Evolutionary conservation across 441 rosid species (phyloP).

Genomic region (Mallotus japonicus): DNA sequence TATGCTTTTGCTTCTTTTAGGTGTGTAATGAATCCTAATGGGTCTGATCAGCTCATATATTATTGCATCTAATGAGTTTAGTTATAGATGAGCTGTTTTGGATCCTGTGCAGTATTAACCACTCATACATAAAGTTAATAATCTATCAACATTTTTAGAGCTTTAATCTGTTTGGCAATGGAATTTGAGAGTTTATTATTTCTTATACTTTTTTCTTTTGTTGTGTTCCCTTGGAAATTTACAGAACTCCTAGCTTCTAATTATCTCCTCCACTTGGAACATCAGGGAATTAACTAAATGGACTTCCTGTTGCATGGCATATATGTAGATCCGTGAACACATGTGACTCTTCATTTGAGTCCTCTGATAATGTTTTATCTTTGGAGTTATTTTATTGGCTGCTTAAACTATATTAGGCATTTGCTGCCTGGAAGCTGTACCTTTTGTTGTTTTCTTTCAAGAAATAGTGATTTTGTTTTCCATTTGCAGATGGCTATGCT

Average conservation of each 20-base stretch:
- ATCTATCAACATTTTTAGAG: background rate
- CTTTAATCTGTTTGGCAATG: background rate
- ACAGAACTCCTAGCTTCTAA: background rate
- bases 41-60: no score
- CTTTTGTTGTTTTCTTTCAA: slow-evolving; percentile 12
- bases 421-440: slow-evolving; percentile 11
- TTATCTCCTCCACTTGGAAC: background rate
- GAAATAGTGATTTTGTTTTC: slow-evolving; percentile 19
- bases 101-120: slow-evolving; percentile 1
- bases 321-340: background rate
- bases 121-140: background rate
- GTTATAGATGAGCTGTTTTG: no score
- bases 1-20: no score
- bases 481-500: slow-evolving; percentile 74
- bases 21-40: no score
- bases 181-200: background rate
- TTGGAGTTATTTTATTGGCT: slow-evolving; percentile 3
- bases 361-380: background rate
- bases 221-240: background rate
- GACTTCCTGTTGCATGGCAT: background rate
- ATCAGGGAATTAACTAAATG: background rate
- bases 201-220: background rate
- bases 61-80: no score
- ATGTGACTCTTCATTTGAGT: slow-evolving; percentile 3
- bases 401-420: background rate